Conservation (phyloP, 352 stramenopile species). For the Sclerospora graminicola region DNA sequence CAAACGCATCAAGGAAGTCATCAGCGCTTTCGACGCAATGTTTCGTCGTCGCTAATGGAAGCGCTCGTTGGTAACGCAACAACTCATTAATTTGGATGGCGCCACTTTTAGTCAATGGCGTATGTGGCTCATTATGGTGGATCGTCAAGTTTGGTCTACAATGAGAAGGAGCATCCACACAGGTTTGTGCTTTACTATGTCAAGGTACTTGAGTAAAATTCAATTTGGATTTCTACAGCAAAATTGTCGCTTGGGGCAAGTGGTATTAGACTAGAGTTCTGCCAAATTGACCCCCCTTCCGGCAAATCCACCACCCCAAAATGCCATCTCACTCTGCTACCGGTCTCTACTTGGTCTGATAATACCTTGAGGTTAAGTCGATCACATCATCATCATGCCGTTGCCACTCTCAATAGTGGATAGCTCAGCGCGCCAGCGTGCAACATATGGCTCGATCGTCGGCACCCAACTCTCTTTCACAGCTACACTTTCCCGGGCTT, state of each 20-base stretch:
- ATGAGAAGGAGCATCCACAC: slow-evolving; percentile 87
- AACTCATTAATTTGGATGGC: slow-evolving; percentile 62
- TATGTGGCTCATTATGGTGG: slow-evolving; percentile 81
- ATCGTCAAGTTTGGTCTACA: slow-evolving; percentile 86
- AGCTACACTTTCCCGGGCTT: too few species aligned
- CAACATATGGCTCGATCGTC: slow-evolving; percentile 85
- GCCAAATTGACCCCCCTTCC: too few species aligned
- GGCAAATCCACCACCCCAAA: too few species aligned
- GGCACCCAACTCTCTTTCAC: too few species aligned
- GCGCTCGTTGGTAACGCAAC: slow-evolving; percentile 30
- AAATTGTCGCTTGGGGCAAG: too few species aligned
- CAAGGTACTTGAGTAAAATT: slow-evolving; percentile 83
- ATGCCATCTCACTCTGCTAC: too few species aligned
- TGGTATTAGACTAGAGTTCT: too few species aligned
- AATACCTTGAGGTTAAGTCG: too few species aligned
- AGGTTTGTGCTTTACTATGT: slow-evolving; percentile 92
- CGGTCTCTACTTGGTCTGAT: too few species aligned
- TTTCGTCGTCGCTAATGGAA: slow-evolving; percentile 57
- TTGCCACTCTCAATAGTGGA: too few species aligned
- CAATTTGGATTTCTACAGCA: too few species aligned
- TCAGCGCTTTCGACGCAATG: slow-evolving; percentile 86
- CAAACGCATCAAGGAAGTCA: slow-evolving; percentile 67
- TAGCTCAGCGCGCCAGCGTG: slow-evolving; percentile 59
- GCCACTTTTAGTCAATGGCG: slow-evolving; percentile 59
- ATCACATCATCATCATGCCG: too few species aligned